Evolutionary conservation across 441 rosid genomes (phyloP), one percentile per base, ranked within the genome.

Genomic region (Populus hybrid): DNA sequence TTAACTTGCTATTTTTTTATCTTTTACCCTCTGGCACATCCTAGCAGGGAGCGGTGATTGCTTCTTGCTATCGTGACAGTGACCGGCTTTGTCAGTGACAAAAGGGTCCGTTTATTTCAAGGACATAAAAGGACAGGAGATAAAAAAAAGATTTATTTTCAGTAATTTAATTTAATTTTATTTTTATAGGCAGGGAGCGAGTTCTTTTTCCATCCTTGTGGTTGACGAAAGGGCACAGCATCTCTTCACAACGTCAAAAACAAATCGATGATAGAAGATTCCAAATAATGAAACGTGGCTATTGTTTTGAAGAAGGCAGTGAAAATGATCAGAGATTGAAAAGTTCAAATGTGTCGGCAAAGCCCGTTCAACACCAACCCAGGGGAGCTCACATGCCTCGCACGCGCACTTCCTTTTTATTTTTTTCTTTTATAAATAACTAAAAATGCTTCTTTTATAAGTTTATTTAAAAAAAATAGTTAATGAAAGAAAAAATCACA

Each of bases 71-170:
- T n/a, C 10, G 35, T 69, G 71, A 30, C 71, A 69, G 71, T 32
- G 71, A 69, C 71, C 21, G 35, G 71, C 14, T 34, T 9, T 70
- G 67, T 66, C 78, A 28, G 50, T 23, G 72, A 69, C 74, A 5
- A 68, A 77, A 8, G 30, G 69, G 11, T 65, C 19, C 83, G 80
- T 70, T 77, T 75, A 66, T 36, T 75, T 73, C 84, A 46, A 79
- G 9, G 80, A 32, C 71, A 38, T 35, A 36, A 80, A 38, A 63
- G 42, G 73, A 78, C 85, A 46, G 16, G 16, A 83, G 1, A 5
- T 12, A 26, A 50, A 1, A 28, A 9, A 30, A 40, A 34, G 30
- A 50, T 50, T 14, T 50, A 5, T 50, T 50, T 14, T 14, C 19
- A 50, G 57, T 50, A 14, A 50, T 50, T 46, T 14, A 0, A 50